These are phyloP conservation scores for Ceratobasidium papillatum DNA, from an alignment of 1,284 basidiomycete species.

Conservation along the genomic window DNA sequence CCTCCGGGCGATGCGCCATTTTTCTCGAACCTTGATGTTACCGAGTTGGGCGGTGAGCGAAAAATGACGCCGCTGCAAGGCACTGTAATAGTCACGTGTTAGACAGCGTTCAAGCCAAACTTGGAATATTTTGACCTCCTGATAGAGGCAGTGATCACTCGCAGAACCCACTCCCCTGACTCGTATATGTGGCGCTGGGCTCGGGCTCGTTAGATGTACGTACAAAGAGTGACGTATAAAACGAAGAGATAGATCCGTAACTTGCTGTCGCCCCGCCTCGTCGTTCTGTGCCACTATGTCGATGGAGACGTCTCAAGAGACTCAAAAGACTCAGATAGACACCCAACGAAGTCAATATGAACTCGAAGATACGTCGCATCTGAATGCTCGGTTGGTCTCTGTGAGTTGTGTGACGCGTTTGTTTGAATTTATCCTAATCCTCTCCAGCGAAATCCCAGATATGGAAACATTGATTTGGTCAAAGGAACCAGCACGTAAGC, in stretches of 20 bases:
- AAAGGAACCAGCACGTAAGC: slow-evolving; percentile 33
- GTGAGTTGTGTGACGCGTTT: not conserved
- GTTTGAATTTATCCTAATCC: not conserved
- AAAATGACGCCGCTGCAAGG: slow-evolving; percentile 4
- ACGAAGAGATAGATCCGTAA: not conserved
- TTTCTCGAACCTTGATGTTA: not conserved
- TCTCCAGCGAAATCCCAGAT: slow-evolving; percentile 26
- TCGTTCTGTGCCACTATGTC: not conserved
- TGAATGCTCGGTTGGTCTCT: slow-evolving; percentile 34
- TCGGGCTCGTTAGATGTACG: slow-evolving; percentile 35
- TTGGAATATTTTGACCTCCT: not conserved
- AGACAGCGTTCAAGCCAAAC: not conserved
- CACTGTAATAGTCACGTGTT: not conserved
- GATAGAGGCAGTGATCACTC: not conserved
- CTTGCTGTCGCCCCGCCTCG: not conserved
- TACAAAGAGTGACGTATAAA: slow-evolving; percentile 32
- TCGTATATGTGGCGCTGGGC: slow-evolving; percentile 4
- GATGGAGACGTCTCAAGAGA: slow-evolving; percentile 28
- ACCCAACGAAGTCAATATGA: slow-evolving; percentile 36
- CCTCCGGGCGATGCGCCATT: slow-evolving; percentile 39
- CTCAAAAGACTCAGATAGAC: slow-evolving; percentile 32
- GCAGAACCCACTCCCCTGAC: not conserved
- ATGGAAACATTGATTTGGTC: slow-evolving; percentile 24
- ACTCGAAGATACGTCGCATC: slow-evolving; percentile 30
- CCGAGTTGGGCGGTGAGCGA: not conserved